Evolutionary conservation across 2,329 filamentous ascomycete species (phyloP).

Genomic region (Paracorniculantispora psalliotae): DNA sequence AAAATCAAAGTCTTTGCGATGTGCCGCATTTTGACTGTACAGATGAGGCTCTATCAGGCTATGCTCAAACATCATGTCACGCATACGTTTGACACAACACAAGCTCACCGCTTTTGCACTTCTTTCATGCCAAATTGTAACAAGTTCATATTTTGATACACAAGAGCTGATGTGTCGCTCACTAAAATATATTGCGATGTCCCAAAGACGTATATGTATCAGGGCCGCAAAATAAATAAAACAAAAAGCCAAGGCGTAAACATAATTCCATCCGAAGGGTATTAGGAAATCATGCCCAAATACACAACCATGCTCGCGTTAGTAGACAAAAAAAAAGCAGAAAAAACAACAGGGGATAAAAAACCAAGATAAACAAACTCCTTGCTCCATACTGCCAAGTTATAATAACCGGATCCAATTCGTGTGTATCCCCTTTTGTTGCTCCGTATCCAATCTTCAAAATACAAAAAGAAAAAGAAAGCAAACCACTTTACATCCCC

Average conservation of each 20-base stretch:
- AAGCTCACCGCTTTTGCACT: not conserved
- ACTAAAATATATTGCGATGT: not conserved
- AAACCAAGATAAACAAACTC: not conserved
- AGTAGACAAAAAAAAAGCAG: not conserved
- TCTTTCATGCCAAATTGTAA: not conserved
- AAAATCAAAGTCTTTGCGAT: too few species aligned
- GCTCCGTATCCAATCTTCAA: constrained; percentile 12
- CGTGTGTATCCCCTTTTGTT: constrained; percentile 5
- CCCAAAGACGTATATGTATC: not conserved
- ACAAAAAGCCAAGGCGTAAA: not conserved
- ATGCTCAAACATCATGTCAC: too few species aligned
- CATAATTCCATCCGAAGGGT: constrained; percentile 12
- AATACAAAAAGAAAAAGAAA: not conserved
- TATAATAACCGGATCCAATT: constrained; percentile 1
- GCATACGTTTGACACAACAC: too few species aligned
- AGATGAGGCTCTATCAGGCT: too few species aligned
- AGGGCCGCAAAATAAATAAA: not conserved
- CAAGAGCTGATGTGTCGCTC: not conserved
- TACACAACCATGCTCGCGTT: constrained; percentile 11
- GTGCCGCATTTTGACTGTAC: too few species aligned
- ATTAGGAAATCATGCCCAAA: constrained; percentile 12
- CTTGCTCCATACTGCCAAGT: constrained; percentile 7
- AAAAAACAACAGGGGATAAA: not conserved
- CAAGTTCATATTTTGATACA: not conserved
- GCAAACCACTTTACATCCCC: constrained; percentile 34